Conservation (phyloP, 176 grass and related monocot species). For the Carex myosuroides region DNA sequence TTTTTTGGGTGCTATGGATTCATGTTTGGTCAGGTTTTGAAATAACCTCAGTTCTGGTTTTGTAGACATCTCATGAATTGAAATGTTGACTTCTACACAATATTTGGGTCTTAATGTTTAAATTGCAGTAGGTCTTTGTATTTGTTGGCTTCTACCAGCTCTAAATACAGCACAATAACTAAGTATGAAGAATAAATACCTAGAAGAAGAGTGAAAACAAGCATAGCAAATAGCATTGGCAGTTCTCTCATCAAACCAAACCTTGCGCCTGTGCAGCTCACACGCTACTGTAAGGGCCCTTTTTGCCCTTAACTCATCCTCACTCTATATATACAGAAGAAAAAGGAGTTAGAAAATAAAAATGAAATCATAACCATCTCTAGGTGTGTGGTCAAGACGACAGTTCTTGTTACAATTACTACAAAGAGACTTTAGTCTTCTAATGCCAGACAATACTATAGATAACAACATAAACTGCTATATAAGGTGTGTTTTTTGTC, state of each 20-base stretch:
- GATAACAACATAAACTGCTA: not conserved
- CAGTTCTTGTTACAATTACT: not conserved
- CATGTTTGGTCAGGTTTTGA: not conserved
- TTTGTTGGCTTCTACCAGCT: not conserved
- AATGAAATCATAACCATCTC: not conserved
- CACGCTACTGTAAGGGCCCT: conserved; percentile 80
- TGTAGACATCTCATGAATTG: not conserved
- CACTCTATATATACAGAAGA: conserved; percentile 33
- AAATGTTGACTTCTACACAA: not conserved
- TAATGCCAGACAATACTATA: not conserved
- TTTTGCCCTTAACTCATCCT: conserved; percentile 83
- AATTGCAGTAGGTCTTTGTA: not conserved
- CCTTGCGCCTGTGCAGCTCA: conserved; percentile 78
- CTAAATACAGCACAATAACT: not conserved
- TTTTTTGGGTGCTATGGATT: not conserved
- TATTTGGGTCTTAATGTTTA: not conserved
- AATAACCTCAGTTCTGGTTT: not conserved
- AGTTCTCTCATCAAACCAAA: conserved; percentile 95
- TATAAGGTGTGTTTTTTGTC: not conserved
- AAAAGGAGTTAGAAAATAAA: not conserved
- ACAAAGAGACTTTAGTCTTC: not conserved
- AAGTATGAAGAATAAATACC: conserved; percentile 27
- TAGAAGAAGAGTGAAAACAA: conserved; percentile 84
- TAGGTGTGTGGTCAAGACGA: not conserved
- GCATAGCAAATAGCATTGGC: conserved; percentile 86